phyloP scores from a whole-genome alignment of 2,329 filamentous ascomycete genomes.

The Ciborinia camelliae region DNA sequence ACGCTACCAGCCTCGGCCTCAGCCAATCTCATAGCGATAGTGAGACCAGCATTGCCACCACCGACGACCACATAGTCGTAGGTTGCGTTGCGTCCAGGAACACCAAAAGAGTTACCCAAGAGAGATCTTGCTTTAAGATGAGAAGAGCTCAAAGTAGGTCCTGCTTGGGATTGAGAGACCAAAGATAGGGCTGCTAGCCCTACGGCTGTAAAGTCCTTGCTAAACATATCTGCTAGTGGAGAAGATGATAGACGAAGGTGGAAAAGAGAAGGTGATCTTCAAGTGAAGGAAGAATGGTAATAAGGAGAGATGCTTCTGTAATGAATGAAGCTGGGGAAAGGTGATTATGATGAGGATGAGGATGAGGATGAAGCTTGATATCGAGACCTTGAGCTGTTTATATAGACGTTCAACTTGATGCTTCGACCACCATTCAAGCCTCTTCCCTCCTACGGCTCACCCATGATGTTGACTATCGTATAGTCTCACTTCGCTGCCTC shows the following conservation, averaged over 20 bases:
- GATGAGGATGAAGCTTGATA: constrained; percentile 12
- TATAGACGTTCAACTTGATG: constrained; percentile 16
- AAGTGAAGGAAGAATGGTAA: not conserved
- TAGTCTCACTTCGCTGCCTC: constrained; percentile 1
- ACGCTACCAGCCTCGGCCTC: constrained; percentile 14
- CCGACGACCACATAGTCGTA: constrained; percentile 23
- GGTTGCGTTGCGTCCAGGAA: constrained; percentile 17
- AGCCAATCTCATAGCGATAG: constrained; percentile 14
- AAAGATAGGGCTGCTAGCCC: constrained; percentile 16
- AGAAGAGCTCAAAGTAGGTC: not conserved
- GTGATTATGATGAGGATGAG: not conserved
- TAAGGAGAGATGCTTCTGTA: not conserved
- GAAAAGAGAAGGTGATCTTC: not conserved
- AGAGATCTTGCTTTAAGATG: constrained; percentile 17
- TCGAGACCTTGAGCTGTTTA: constrained; percentile 5
- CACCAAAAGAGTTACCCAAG: constrained; percentile 18
- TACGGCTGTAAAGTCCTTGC: constrained; percentile 10
- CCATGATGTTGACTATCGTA: constrained; percentile 11
- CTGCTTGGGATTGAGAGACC: constrained; percentile 11
- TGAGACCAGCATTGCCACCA: constrained; percentile 21
- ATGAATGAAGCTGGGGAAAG: not conserved
- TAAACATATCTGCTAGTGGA: constrained; percentile 10
- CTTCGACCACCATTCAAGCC: not conserved
- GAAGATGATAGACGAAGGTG: not conserved
- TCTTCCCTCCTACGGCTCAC: not conserved